Percentiles rank a stretch among this genome's conserved stretches.
These are phyloP conservation scores for Ceratocystis papillata DNA, from an alignment of 2,329 filamentous ascomycete species.

Conservation along the genomic window DNA sequence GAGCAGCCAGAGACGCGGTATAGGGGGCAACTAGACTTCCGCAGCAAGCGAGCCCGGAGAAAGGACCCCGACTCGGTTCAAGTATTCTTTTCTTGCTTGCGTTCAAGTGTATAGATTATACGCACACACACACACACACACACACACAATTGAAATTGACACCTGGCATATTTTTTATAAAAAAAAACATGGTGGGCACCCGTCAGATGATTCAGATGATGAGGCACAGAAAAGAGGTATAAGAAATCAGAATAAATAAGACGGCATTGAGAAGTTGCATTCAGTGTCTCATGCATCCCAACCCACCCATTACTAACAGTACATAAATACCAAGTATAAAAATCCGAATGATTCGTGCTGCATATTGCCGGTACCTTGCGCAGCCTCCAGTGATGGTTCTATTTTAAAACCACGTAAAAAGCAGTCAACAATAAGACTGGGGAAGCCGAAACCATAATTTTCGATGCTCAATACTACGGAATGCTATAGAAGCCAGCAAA, in stretches of 20 bases:
- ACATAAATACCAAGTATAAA: not conserved
- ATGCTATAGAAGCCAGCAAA: not conserved
- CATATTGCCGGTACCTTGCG: too few relatives aligned
- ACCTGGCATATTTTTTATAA: not conserved
- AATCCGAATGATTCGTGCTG: too few relatives aligned
- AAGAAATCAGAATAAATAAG: not conserved
- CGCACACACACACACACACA: too few relatives aligned
- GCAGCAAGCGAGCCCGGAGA: too few relatives aligned
- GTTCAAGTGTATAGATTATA: too few relatives aligned
- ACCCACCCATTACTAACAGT: not conserved
- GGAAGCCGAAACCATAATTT: not conserved
- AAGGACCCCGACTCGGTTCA: too few relatives aligned
- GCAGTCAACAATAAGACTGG: not conserved
- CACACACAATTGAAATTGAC: not conserved
- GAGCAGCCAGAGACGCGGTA: too few relatives aligned
- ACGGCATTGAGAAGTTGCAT: not conserved
- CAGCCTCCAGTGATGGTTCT: not conserved
- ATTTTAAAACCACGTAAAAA: not conserved
- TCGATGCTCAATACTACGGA: not conserved
- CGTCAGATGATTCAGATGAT: conserved; percentile 5
- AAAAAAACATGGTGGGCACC: not conserved
- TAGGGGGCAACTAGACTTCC: not conserved
- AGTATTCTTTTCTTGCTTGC: too few relatives aligned
- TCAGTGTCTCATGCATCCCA: conserved; percentile 6
- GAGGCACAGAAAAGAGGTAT: not conserved